Evolutionary conservation across 768 basidiomycete genomes (phyloP), one percentile per base, ranked within the genome.

Genomic region (Kwoniella bestiolae): DNA sequence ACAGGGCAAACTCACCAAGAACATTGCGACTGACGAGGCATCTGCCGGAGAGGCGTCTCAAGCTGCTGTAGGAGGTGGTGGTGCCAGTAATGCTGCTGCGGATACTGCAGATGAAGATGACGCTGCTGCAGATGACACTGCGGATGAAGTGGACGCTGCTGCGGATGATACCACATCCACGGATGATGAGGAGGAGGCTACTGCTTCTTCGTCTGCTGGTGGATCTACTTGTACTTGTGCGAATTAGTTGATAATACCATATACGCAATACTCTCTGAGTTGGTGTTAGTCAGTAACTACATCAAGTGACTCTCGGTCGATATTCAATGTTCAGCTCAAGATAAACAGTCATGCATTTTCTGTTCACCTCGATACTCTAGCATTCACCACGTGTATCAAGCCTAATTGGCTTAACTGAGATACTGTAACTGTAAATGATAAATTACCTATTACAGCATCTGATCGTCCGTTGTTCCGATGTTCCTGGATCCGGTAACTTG

Each of bases 1-100:
- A 21, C 34, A 63, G 60, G 57, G 25, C 41, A 68, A 68, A 23
- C 50, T 68, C 2, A 38, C 56, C 28, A 57, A 46, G 23, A 68
- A 68, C 29, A 57, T 68, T 61, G 56, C 56, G 28, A 58, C 56
- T 29, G 56, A 58, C 44, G 56, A 28, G 6, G 56, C 41, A n/a
- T 58, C 56, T n/a, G 56, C 56, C 12, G 56, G 56, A 8, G 56
- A 45, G 16, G 25, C 56, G 16, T 58, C 56, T 6, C 35, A 38
- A 29, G 56, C 56, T 58, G 56, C 56, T 5, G 56, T 58, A 21
- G 56, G 21, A 12, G 34, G 35, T 9, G 56, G 35, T n/a, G 53
- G 32, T 38, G 21, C n/a, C 21, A 28, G n/a, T 18, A 25, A 21
- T 25, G n/a, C 12, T 21, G 46, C 46, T 26, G 46, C 46, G 4